phyloP scores from a whole-genome alignment of 345 rosid species.

The Rhodamnia argentea region DNA sequence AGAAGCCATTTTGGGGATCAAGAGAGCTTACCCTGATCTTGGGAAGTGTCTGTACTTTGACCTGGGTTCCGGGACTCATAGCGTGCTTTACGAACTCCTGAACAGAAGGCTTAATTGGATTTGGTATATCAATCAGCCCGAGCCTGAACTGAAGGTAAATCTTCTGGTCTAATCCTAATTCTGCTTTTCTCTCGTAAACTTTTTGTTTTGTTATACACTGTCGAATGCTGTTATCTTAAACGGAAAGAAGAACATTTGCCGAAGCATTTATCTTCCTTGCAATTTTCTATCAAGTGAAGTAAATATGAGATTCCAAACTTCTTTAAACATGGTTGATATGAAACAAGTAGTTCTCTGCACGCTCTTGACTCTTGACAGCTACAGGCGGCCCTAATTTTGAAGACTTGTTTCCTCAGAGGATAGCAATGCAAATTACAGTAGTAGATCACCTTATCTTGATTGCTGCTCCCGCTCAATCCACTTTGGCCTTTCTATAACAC shows the following conservation, averaged over 20 bases:
- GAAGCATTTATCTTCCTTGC: neutral
- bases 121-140: conserved; percentile 64
- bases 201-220: neutral
- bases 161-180: neutral
- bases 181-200: neutral
- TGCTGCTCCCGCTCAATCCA: neutral
- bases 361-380: neutral
- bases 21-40: conserved; percentile 46
- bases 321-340: neutral
- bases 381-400: neutral
- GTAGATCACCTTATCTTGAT: neutral
- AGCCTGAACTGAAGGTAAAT: conserved; percentile 55
- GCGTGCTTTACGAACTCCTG: conserved; percentile 48
- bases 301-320: neutral
- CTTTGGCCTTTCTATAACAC: neutral
- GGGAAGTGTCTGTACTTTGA: conserved; percentile 69
- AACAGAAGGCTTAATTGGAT: conserved; percentile 65
- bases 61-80: conserved; percentile 33
- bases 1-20: conserved; percentile 29
- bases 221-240: neutral
- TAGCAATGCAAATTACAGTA: neutral
- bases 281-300: neutral
- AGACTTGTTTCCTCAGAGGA: neutral
- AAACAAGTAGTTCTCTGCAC: neutral
- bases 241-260: neutral